Base-by-base conservation (phyloP, 2,329 filamentous ascomycete species). In the Trichoderma aggressivum region DNA sequence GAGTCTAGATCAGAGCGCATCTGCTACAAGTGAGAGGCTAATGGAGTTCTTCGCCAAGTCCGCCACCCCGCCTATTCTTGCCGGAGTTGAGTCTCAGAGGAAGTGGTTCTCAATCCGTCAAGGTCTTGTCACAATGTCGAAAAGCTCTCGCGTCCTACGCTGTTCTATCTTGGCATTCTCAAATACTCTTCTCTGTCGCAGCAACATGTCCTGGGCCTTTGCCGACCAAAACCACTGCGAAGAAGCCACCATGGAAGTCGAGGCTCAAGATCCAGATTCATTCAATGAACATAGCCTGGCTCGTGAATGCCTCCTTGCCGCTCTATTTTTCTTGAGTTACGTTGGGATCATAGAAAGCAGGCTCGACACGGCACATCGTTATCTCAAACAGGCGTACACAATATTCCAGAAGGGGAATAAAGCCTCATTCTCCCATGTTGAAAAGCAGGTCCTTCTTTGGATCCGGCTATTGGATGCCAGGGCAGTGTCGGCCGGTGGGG, bases 401-500 rank as follows among this genome's bases (percentile, higher is more conserved):
- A 70, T 87, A 5, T 84, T 87, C 70, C 82, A 83, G 70, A 78
- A 76, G n/a, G 81, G 80, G 26, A 78, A 81, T 21, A 82, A 82
- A 70, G 72, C 73, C 5, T 77, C 78, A 14, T 79, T 85, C 53
- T 77, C 79, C 2, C 73, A 79, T 1, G 74, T 82, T 3, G 86
- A 88, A 74, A 82, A 83, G 72, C 82, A 85, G 10, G 74, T 88
- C 0, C 80, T 89, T 39, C 84, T 84, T 3, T 89, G 86, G 87
- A 82, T 88, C 43, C 84, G 86, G 4, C 79, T 88, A 3, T 80
- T 89, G 3, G 87, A 88, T 73, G 86, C 84, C 1, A 81, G 86
- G 11, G 86, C 86, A 5, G 86, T 88, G 14, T 86, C 85, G 3
- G 86, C 86, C 1, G 87, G 87, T 3, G 86, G 86, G 1, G 86